A percentile compares a stretch with the other conserved stretches of the same genome.
Evolutionary conservation across 2,329 filamentous ascomycete species (phyloP).

Genomic region (Calonectria honghensis): DNA sequence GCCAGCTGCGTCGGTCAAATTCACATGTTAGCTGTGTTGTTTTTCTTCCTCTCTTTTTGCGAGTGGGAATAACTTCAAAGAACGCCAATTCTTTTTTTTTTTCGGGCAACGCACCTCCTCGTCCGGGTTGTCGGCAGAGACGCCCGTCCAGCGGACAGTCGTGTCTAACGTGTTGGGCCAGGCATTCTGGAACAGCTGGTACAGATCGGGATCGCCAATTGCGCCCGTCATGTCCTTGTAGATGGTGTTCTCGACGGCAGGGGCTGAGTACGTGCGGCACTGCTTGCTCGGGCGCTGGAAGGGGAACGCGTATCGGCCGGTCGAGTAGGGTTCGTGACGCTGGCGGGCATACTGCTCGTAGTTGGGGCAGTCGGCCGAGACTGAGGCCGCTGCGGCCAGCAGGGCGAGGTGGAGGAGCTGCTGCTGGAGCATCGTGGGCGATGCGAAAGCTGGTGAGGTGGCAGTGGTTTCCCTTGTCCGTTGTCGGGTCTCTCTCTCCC

Average conservation of each 20-base stretch:
- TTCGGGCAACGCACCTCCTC: conserved; percentile 69
- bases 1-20: conserved; percentile 71
- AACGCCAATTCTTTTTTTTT: neutral
- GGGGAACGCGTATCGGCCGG: conserved; percentile 84
- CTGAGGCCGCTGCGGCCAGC: conserved; percentile 44
- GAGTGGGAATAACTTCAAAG: neutral
- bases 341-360: conserved; percentile 60
- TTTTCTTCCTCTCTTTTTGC: neutral
- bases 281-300: conserved; percentile 85
- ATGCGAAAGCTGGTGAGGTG: neutral
- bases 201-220: conserved; percentile 86
- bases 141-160: conserved; percentile 81
- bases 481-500: neutral
- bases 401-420: conserved; percentile 40
- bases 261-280: conserved; percentile 88
- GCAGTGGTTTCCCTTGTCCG: neutral
- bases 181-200: conserved; percentile 81
- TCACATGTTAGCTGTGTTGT: neutral
- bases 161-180: conserved; percentile 87
- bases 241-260: conserved; percentile 85
- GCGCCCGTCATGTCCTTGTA: conserved; percentile 76
- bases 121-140: conserved; percentile 71
- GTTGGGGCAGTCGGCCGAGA: conserved; percentile 58
- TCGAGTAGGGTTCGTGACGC: conserved; percentile 81
- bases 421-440: conserved; percentile 14